Conservation (phyloP, 495 filamentous ascomycete species). For the Choiromyces venosus region DNA sequence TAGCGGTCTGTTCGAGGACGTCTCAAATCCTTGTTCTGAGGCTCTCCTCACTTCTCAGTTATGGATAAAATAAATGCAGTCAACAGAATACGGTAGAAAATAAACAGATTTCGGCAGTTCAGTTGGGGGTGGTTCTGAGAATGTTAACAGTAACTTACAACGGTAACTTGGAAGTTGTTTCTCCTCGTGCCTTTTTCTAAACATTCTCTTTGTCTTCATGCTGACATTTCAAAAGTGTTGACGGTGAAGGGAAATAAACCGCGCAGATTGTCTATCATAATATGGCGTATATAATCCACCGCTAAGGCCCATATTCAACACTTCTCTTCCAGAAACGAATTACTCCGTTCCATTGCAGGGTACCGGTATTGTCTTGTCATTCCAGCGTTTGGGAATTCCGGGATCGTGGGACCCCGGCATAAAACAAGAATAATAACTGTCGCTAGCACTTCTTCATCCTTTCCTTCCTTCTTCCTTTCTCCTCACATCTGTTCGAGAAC, state of each 20-base stretch:
- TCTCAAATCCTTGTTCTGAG: neutral
- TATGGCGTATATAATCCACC: neutral
- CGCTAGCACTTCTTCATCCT: neutral
- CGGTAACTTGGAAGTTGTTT: neutral
- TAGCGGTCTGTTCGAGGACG: neutral
- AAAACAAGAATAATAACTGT: neutral
- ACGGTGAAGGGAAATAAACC: neutral
- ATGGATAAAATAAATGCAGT: neutral
- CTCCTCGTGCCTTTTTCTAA: neutral
- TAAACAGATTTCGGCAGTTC: neutral
- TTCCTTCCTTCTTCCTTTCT: neutral
- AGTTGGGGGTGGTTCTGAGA: neutral
- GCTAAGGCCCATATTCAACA: neutral
- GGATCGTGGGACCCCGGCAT: neutral
- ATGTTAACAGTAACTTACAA: neutral
- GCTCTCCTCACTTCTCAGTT: neutral
- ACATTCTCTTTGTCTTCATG: neutral
- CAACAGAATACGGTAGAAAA: neutral
- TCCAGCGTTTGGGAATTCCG: neutral
- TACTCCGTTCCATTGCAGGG: neutral
- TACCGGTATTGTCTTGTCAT: neutral
- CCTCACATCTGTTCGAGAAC: neutral
- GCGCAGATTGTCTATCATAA: neutral
- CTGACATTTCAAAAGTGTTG: neutral
- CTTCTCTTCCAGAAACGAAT: conserved; percentile 1